phyloP scores from a whole-genome alignment of 768 basidiomycete species.

The Tulasnella sp. region DNA sequence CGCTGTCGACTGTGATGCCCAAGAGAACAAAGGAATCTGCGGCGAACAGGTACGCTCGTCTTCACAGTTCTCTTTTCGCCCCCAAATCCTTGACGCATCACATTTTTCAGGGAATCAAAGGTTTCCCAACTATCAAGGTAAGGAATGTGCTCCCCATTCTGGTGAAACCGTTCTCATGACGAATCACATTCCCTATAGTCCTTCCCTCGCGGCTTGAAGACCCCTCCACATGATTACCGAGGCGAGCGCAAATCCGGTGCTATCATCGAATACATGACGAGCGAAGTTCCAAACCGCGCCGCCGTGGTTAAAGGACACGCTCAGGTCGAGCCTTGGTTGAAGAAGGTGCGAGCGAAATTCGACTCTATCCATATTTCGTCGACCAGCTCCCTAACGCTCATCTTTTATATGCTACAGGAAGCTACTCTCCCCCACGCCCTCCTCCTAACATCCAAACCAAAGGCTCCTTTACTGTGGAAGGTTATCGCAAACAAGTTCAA shows the following conservation, averaged over 20 bases:
- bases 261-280: constrained; percentile 67
- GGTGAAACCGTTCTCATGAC: neutral
- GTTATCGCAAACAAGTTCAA: constrained; percentile 66
- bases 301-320: constrained; percentile 45
- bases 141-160: constrained; percentile 11
- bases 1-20: constrained; percentile 87
- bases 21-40: constrained; percentile 73
- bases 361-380: neutral
- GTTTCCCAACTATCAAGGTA: constrained; percentile 91
- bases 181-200: constrained; percentile 36
- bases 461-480: constrained; percentile 72
- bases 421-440: constrained; percentile 48
- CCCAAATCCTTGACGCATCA: neutral
- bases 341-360: constrained; percentile 44
- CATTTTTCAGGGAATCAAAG: constrained; percentile 59
- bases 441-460: constrained; percentile 63
- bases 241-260: constrained; percentile 62
- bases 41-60: constrained; percentile 52
- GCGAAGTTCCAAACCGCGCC: constrained; percentile 64
- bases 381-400: neutral
- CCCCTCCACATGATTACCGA: constrained; percentile 58
- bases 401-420: constrained; percentile 28
- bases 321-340: constrained; percentile 60
- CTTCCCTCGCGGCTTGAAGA: constrained; percentile 66
- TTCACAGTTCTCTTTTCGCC: neutral